Evolutionary conservation across 768 basidiomycete species (phyloP), one percentile per base, ranked within the genome.

Genomic region (Trametes cubensis): DNA sequence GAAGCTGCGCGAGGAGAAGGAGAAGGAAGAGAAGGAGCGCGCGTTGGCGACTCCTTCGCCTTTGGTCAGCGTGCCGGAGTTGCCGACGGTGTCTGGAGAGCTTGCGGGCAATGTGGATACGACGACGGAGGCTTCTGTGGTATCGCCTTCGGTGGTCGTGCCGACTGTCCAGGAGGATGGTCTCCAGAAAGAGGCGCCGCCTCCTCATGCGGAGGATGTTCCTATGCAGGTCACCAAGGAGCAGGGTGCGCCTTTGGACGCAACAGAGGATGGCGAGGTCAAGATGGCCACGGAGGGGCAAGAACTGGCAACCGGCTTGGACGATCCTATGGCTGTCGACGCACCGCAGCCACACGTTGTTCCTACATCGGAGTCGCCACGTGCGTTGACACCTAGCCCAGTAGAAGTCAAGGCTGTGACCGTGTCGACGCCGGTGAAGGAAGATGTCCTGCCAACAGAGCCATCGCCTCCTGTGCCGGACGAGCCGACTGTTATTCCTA

Each of bases 1-100:
- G 77, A 81, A 80, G 70, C 77, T 80, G 66, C 75, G 78, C 55
- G 81, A 83, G 64, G 80, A 82, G 65, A 77, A 40, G 30, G 47
- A 49, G 54, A 45, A 60, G 57, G 28, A 78, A 55, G 73, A 69
- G 2, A 75, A 78, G 58, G 74, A 67, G 1, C 73, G 75, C 59
- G 65, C 68, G 26, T 26, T 58, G 2, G 26, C 50, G n/a, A 73
- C 75, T 3, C 71, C 76, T n/a, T 73, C 75, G 4, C 71, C 76
- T 21, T 55, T 64, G 6, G 48, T 58, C 18, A 48, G 0, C 18
- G 39, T 23, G 4, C 48, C 57, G 8, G 48, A 40, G 40, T 17
- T 58, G 17, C 42, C 42, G 15, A 17, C 17, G 42, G 15, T 17
- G 18, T 13, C 42, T 44, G 42, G 42, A 11, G 34, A 34, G 34